These are phyloP conservation scores for Scytalidium lignicola DNA, from an alignment of 2,329 filamentous ascomycete genomes.

Conservation along the genomic window DNA sequence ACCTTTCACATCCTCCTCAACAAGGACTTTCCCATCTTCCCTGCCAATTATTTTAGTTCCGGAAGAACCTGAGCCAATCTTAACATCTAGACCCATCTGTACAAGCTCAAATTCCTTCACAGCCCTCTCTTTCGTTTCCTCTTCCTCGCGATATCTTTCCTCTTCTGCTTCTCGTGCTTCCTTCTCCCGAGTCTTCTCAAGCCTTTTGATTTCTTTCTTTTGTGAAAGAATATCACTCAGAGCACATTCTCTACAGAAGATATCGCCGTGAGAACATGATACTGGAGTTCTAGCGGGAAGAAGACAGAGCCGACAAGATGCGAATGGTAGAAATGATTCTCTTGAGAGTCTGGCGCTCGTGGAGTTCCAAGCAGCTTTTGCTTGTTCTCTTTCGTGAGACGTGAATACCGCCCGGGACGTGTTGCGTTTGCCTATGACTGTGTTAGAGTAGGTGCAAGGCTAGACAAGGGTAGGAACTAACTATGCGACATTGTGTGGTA, in stretches of 20 bases:
- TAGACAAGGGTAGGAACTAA: slow-evolving; percentile 25
- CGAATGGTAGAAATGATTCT: slow-evolving; percentile 90
- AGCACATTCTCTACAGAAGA: slow-evolving; percentile 95
- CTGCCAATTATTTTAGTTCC: slow-evolving; percentile 34
- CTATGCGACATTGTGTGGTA: slow-evolving; percentile 42
- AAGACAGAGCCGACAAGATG: slow-evolving; percentile 82
- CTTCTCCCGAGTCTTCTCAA: slow-evolving; percentile 61
- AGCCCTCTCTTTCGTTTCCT: slow-evolving; percentile 64
- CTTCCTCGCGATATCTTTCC: slow-evolving; percentile 54
- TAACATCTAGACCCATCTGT: slow-evolving; percentile 60
- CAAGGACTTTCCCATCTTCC: slow-evolving; percentile 37
- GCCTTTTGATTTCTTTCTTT: slow-evolving; percentile 81
- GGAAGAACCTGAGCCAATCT: slow-evolving; percentile 21
- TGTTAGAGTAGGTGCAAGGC: slow-evolving; percentile 5
- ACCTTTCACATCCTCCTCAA: slow-evolving; percentile 30
- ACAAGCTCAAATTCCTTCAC: slow-evolving; percentile 79
- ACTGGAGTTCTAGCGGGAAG: slow-evolving; percentile 77
- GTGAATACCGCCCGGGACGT: slow-evolving; percentile 93
- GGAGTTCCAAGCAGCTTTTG: slow-evolving; percentile 76
- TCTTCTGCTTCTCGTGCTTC: slow-evolving; percentile 59
- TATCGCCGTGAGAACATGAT: slow-evolving; percentile 75
- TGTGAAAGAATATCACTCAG: slow-evolving; percentile 87
- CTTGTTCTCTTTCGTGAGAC: slow-evolving; percentile 77
- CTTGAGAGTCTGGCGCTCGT: slow-evolving; percentile 79
- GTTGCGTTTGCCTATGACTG: slow-evolving; percentile 67